phyloP scores from a whole-genome alignment of 2,329 filamentous ascomycete genomes.

The Fusarium sp. region DNA sequence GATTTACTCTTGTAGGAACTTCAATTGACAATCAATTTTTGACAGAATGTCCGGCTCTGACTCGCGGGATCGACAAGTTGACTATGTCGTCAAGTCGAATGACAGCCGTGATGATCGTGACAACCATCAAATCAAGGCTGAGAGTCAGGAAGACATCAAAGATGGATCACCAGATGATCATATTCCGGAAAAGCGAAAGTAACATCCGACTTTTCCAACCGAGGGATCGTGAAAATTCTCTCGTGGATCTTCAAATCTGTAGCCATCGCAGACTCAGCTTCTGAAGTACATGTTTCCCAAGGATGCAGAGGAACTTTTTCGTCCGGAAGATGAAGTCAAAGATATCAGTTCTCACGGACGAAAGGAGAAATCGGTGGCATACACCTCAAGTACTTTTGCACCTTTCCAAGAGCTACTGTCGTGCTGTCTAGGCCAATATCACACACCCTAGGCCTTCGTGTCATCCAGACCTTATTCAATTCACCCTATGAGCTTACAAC shows the following conservation, averaged over 20 bases:
- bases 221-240: background rate
- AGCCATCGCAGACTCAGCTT: background rate
- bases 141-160: background rate
- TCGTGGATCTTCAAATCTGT: background rate
- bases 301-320: background rate
- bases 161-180: background rate
- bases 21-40: background rate
- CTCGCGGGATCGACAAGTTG: conserved; percentile 17
- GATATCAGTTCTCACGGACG: background rate
- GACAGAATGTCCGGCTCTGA: background rate
- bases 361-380: background rate
- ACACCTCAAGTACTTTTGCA: too few relatives aligned
- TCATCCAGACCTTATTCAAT: background rate
- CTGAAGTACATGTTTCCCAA: background rate
- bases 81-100: background rate
- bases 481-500: too few relatives aligned
- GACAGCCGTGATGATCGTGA: background rate
- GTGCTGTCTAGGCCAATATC: background rate
- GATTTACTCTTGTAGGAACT: background rate
- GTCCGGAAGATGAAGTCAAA: background rate
- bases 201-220: background rate
- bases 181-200: background rate
- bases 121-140: background rate
- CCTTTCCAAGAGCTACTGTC: background rate
- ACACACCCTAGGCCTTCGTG: background rate